These are phyloP conservation scores for Schwanniomyces yamadae DNA, from an alignment of 805 yeast species.

Conservation along the genomic window DNA sequence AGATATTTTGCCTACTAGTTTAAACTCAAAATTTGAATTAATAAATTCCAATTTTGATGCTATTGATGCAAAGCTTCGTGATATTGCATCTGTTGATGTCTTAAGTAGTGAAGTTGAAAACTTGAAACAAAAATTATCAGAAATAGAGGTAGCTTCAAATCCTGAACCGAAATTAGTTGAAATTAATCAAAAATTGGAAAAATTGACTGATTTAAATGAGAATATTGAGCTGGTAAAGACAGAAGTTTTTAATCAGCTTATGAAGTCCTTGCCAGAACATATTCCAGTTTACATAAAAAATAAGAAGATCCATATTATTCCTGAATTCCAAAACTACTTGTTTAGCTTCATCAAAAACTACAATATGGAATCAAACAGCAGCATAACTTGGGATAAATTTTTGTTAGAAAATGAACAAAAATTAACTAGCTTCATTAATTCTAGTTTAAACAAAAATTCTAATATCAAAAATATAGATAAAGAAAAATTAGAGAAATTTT, in stretches of 20 bases:
- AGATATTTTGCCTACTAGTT: conserved; percentile 11
- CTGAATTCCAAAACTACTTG: conserved; percentile 38
- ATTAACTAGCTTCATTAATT: conserved; percentile 17
- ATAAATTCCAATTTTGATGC: conserved; percentile 13
- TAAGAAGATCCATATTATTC: conserved; percentile 34
- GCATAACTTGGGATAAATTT: conserved; percentile 23
- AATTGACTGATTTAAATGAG: conserved; percentile 12
- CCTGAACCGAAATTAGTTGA: conserved; percentile 15
- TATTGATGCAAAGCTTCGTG: conserved; percentile 4
- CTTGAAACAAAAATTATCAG: conserved; percentile 12
- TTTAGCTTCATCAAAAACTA: conserved; percentile 32
- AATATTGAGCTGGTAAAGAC: conserved; percentile 14
- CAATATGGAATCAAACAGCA: conserved; percentile 10
- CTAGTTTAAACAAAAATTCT: conserved; percentile 6
- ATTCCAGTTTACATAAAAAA: conserved; percentile 34
- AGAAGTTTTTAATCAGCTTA: conserved; percentile 17
- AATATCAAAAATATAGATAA: conserved; percentile 16
- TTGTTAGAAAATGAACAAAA: conserved; percentile 18
- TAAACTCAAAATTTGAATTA: conserved; percentile 16
- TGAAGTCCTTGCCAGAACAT: conserved; percentile 25
- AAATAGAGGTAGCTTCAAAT: conserved; percentile 6
- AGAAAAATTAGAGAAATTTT: conserved; percentile 19
- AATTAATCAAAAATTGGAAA: conserved; percentile 15
- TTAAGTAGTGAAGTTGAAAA: conserved; percentile 13
- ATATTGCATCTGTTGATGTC: conserved; percentile 6